Percentiles rank a stretch among this genome's conserved stretches.
These are phyloP conservation scores for Colletotrichum euphorbiae DNA, from an alignment of 2,329 filamentous ascomycete genomes.

Conservation along the genomic window DNA sequence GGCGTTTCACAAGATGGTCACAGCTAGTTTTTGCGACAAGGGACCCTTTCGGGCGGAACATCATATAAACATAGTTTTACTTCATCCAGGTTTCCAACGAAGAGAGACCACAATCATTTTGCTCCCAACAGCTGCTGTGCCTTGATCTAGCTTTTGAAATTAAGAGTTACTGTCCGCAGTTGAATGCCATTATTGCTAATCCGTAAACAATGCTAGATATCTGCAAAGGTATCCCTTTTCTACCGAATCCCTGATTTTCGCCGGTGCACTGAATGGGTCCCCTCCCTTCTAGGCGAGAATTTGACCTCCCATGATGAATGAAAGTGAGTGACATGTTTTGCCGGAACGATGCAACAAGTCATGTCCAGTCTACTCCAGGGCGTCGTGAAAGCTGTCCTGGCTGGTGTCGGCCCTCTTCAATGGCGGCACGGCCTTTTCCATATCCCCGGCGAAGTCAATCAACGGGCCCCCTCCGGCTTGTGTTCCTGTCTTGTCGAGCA, in stretches of 20 bases:
- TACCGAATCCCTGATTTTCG: constrained; percentile 35
- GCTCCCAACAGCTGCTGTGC: not conserved
- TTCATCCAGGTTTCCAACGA: constrained; percentile 17
- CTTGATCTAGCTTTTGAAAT: not conserved
- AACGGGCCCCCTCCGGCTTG: constrained; percentile 59
- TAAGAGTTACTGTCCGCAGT: constrained; percentile 8
- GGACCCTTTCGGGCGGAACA: constrained; percentile 14
- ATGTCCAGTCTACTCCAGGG: constrained; percentile 45
- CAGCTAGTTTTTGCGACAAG: not conserved
- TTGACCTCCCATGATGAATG: constrained; percentile 34
- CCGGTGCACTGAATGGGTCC: constrained; percentile 28
- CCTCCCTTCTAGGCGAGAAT: constrained; percentile 15
- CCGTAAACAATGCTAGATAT: constrained; percentile 34
- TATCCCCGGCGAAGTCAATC: constrained; percentile 67
- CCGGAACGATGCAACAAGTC: not conserved
- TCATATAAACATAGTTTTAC: constrained; percentile 16
- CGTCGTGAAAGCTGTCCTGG: constrained; percentile 55
- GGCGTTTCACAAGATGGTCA: constrained; percentile 30
- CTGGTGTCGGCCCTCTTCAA: constrained; percentile 51
- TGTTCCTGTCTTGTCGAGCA: constrained; percentile 62
- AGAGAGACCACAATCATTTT: not conserved
- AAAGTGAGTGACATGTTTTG: constrained; percentile 23
- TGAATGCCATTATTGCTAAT: constrained; percentile 31
- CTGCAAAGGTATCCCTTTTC: constrained; percentile 40
- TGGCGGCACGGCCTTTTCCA: constrained; percentile 55